These are phyloP conservation scores for Verbascum thapsus DNA, from an alignment of 257 asterid species.

Conservation along the genomic window DNA sequence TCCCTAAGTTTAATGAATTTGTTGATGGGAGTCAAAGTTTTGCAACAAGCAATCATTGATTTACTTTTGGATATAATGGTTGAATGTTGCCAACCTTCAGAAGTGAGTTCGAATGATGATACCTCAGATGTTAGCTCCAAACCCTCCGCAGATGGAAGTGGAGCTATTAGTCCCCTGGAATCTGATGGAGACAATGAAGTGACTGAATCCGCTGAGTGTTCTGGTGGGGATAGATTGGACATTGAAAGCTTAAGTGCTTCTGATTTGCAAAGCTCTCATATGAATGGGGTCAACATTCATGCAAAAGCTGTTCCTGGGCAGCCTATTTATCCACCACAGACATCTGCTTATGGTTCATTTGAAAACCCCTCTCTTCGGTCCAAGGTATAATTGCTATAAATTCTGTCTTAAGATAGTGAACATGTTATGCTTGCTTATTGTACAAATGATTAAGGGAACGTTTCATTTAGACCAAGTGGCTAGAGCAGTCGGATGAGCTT, in stretches of 20 bases:
- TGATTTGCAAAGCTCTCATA: constrained; percentile 85
- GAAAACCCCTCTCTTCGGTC: constrained; percentile 68
- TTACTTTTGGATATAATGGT: constrained; percentile 96
- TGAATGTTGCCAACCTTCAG: constrained; percentile 98
- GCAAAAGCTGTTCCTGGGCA: constrained; percentile 52
- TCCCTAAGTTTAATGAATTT: constrained; percentile 97
- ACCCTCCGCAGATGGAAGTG: constrained; percentile 65
- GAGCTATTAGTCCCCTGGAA: constrained; percentile 63
- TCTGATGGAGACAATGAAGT: constrained; percentile 67
- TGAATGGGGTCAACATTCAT: constrained; percentile 35
- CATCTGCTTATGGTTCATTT: constrained; percentile 69
- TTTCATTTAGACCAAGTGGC: constrained; percentile 88
- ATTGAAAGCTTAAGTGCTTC: constrained; percentile 53
- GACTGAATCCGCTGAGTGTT: constrained; percentile 51
- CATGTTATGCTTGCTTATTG: constrained; percentile 23
- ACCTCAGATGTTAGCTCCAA: constrained; percentile 66
- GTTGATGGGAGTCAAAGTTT: constrained; percentile 98
- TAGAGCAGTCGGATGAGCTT: constrained; percentile 99
- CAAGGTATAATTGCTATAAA: constrained; percentile 59
- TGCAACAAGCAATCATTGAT: constrained; percentile 98
- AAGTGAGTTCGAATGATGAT: constrained; percentile 63
- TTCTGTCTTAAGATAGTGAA: constrained; percentile 28
- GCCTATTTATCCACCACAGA: constrained; percentile 77
- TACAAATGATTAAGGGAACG: constrained; percentile 34
- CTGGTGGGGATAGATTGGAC: constrained; percentile 66